These are phyloP conservation scores for Chalciporus sphaerocephalus DNA, from an alignment of 768 basidiomycete genomes.

Conservation along the genomic window DNA sequence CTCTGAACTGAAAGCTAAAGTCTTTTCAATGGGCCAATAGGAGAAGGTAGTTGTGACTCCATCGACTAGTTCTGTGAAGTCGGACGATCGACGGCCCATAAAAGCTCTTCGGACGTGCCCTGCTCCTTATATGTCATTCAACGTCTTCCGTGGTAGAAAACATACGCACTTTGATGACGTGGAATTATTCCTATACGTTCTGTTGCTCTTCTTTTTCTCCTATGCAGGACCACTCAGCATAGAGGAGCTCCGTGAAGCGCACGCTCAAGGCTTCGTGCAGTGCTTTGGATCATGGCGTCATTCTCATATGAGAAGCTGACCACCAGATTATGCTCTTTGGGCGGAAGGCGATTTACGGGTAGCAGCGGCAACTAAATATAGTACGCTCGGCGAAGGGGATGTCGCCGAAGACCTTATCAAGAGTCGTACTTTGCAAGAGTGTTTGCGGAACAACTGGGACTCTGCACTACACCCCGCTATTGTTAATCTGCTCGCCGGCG, in stretches of 20 bases:
- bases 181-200: conserved; percentile 1
- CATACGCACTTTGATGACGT: neutral
- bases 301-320: neutral
- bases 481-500: neutral
- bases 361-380: neutral
- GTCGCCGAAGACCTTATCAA: neutral
- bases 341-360: neutral
- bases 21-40: too few relatives aligned
- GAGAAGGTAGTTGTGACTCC: too few relatives aligned
- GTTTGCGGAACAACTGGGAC: neutral
- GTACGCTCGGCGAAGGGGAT: neutral
- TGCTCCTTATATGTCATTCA: too few relatives aligned
- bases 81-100: too few relatives aligned
- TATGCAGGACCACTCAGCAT: neutral
- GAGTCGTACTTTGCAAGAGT: neutral
- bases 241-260: neutral
- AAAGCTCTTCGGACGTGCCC: too few relatives aligned
- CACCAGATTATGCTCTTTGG: too few relatives aligned
- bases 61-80: too few relatives aligned
- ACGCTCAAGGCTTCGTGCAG: neutral
- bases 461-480: neutral
- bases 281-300: neutral
- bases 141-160: too few relatives aligned
- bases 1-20: too few relatives aligned
- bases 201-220: neutral